Conservation (phyloP, 441 rosid genomes). For the Eutrema salsugineum region DNA sequence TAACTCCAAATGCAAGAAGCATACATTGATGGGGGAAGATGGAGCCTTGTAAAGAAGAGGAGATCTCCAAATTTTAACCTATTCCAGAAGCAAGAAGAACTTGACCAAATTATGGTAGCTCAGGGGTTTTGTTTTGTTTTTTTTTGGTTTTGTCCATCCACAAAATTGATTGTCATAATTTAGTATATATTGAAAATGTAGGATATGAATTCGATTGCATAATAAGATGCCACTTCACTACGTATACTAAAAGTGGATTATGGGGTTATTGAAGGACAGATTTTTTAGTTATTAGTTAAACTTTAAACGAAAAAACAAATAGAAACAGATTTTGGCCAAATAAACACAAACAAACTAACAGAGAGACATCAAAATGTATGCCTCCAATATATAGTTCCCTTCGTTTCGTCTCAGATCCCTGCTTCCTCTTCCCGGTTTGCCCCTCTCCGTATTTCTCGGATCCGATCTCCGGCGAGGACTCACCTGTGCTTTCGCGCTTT, state of each 20-base stretch:
- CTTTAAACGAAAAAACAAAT: not conserved
- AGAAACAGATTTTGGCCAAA: no score
- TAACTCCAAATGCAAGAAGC: not conserved
- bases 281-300: no score
- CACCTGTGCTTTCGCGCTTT: conserved; percentile 21
- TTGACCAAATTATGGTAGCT: not conserved
- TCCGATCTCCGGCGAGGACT: conserved; percentile 25
- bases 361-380: conserved; percentile 13
- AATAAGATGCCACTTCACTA: not conserved
- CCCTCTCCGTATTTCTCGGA: conserved; percentile 12
- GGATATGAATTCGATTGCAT: not conserved
- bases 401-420: not conserved
- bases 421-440: conserved; percentile 12
- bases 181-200: not conserved
- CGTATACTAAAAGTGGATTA: no score
- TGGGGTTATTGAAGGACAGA: no score
- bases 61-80: not conserved
- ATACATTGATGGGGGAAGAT: not conserved
- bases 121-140: not conserved
- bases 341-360: not conserved
- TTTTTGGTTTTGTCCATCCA: not conserved
- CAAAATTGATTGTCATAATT: not conserved
- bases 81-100: not conserved
- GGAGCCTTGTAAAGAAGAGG: not conserved
- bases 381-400: not conserved